phyloP scores from a whole-genome alignment of 805 yeast genomes.

The Metschnikowia gelsemii region DNA sequence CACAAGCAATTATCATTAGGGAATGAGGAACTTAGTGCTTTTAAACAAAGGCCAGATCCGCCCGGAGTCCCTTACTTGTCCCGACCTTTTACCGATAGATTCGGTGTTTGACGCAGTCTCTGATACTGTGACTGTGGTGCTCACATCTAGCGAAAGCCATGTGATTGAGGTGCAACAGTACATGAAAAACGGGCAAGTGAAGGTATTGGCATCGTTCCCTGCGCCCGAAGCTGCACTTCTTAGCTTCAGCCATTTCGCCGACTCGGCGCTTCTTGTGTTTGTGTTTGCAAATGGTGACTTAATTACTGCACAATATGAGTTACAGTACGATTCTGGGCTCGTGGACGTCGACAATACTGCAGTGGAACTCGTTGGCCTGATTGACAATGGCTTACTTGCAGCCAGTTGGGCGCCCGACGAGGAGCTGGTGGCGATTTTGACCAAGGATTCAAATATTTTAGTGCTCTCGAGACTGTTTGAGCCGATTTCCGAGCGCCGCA shows the following conservation, averaged over 20 bases:
- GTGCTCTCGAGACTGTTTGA: slow-evolving; percentile 77
- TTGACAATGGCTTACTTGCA: slow-evolving; percentile 70
- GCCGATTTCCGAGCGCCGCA: slow-evolving; percentile 63
- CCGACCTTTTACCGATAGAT: slow-evolving; percentile 56
- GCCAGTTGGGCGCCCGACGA: slow-evolving; percentile 92
- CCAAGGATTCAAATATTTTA: slow-evolving; percentile 58
- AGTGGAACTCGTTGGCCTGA: slow-evolving; percentile 76
- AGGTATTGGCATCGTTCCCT: slow-evolving; percentile 62
- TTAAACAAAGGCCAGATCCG: slow-evolving; percentile 54
- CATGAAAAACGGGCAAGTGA: slow-evolving; percentile 58
- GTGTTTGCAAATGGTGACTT: slow-evolving; percentile 78
- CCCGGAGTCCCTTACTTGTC: slow-evolving; percentile 57
- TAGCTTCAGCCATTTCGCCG: slow-evolving; percentile 68
- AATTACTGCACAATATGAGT: slow-evolving; percentile 60
- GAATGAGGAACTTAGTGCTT: slow-evolving; percentile 52
- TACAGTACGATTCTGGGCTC: slow-evolving; percentile 58
- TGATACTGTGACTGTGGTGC: slow-evolving; percentile 67
- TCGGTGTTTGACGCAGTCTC: slow-evolving; percentile 70
- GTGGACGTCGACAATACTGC: slow-evolving; percentile 45
- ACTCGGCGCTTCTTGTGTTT: slow-evolving; percentile 61
- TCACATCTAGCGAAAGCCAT: slow-evolving; percentile 53
- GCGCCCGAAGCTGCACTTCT: slow-evolving; percentile 41
- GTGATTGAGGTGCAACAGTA: slow-evolving; percentile 75
- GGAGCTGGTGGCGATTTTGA: slow-evolving; percentile 72
- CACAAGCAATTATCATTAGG: neutral